Conservation (phyloP, 2,329 filamentous ascomycete genomes). For the Neofusicoccum parvum region DNA sequence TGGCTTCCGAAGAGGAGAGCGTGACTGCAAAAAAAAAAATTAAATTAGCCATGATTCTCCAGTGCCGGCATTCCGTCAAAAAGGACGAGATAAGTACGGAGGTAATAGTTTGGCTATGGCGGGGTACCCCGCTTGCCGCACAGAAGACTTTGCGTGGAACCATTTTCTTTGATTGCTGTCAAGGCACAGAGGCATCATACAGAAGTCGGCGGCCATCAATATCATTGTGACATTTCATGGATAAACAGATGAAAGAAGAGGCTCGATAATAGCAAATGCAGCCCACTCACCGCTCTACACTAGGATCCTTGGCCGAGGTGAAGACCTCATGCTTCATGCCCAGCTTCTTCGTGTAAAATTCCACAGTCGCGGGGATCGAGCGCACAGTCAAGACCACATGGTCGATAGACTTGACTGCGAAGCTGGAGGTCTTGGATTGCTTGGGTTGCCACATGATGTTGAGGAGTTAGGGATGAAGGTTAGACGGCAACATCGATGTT, state of each 20-base stretch:
- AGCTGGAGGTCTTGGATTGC: conserved; percentile 1
- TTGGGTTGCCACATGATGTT: background rate
- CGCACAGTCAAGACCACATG: conserved; percentile 10
- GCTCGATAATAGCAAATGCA: background rate
- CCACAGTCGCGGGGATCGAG: conserved; percentile 20
- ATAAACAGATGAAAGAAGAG: too few species aligned
- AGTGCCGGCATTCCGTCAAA: too few species aligned
- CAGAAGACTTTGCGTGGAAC: too few species aligned
- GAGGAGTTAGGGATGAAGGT: background rate
- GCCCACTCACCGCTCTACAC: conserved; percentile 14
- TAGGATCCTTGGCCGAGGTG: conserved; percentile 6
- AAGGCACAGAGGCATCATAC: too few species aligned
- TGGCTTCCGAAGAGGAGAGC: conserved; percentile 24
- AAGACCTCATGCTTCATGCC: conserved; percentile 24
- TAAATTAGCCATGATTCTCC: too few species aligned
- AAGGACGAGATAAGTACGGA: too few species aligned
- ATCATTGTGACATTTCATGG: too few species aligned
- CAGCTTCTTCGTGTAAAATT: conserved; percentile 22
- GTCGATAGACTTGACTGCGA: conserved; percentile 5
- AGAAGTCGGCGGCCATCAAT: too few species aligned
- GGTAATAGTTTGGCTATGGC: too few species aligned
- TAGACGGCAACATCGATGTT: background rate
- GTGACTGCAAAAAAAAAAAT: background rate
- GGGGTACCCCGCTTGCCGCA: too few species aligned
- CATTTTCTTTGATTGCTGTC: too few species aligned